phyloP scores from a whole-genome alignment of 2,329 filamentous ascomycete species.

The Sporothrix inflata region DNA sequence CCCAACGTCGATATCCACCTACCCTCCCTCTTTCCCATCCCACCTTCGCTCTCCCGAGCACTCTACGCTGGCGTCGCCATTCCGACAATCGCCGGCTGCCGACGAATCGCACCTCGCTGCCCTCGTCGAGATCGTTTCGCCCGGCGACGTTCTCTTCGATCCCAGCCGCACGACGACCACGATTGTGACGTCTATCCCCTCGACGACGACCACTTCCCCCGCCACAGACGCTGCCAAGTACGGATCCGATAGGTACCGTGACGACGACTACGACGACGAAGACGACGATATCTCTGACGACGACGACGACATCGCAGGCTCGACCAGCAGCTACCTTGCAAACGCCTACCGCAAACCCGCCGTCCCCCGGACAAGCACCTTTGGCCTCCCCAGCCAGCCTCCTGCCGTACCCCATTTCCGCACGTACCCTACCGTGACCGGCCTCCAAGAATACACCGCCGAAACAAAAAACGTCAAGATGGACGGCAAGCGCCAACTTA shows the following conservation, averaged over 20 bases:
- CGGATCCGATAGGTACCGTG: not conserved
- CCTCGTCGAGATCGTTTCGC: constrained; percentile 40
- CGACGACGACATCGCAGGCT: not conserved
- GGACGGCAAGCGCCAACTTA: constrained; percentile 91
- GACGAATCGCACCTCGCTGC: constrained; percentile 29
- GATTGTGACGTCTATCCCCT: constrained; percentile 20
- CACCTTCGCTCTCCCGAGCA: not conserved
- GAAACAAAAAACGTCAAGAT: constrained; percentile 52
- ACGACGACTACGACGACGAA: constrained; percentile 10
- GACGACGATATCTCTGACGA: constrained; percentile 3
- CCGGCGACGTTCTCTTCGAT: constrained; percentile 48
- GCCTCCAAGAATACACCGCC: constrained; percentile 28
- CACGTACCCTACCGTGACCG: constrained; percentile 34
- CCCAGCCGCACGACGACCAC: constrained; percentile 39
- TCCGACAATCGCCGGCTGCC: constrained; percentile 32
- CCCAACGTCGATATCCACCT: not conserved
- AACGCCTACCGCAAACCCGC: not conserved
- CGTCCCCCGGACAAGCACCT: constrained; percentile 12
- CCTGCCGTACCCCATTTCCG: constrained; percentile 39
- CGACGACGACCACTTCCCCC: not conserved
- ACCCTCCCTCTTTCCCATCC: not conserved
- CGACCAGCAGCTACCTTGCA: constrained; percentile 6
- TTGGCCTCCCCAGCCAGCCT: constrained; percentile 40
- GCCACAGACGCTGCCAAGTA: not conserved
- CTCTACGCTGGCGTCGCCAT: constrained; percentile 34